Conservation (phyloP, 192 early-diverging fungal species). For the Phlyctochytrium planicorne region DNA sequence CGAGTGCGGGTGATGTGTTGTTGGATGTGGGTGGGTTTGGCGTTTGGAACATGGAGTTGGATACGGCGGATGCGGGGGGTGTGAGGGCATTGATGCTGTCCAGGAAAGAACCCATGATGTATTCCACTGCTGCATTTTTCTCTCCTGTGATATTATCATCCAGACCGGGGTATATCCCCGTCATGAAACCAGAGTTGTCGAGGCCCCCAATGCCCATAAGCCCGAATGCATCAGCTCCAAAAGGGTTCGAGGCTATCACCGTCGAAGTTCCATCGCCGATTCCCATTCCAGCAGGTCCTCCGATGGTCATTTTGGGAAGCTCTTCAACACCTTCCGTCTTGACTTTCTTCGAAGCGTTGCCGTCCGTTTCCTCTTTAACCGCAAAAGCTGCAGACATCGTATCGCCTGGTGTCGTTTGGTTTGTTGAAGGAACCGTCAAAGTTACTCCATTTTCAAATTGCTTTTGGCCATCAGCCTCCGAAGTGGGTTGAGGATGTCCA, state of each 20-base stretch:
- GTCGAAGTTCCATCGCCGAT: not conserved
- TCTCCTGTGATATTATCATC: too few relatives aligned
- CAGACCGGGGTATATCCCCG: too few relatives aligned
- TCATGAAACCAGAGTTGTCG: too few relatives aligned
- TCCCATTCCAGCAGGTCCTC: not conserved
- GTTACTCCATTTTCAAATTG: too few relatives aligned
- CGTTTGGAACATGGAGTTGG: not conserved
- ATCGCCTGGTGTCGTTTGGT: too few relatives aligned
- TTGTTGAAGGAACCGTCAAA: too few relatives aligned
- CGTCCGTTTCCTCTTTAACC: not conserved
- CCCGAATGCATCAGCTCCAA: not conserved
- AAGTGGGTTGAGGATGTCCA: not conserved
- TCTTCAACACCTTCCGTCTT: not conserved
- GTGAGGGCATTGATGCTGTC: not conserved
- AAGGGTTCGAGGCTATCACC: not conserved
- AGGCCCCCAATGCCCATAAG: not conserved
- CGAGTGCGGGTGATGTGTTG: not conserved
- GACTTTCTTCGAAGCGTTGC: not conserved
- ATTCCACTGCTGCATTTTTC: not conserved
- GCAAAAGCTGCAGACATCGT: not conserved
- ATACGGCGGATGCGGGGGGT: not conserved
- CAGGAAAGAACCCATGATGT: slow-evolving; percentile 1
- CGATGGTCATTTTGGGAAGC: not conserved
- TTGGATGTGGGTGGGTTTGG: not conserved
- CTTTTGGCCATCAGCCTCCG: too few relatives aligned